These are phyloP conservation scores for Jacaranda mimosifolia DNA, from an alignment of 257 asterid genomes.

Conservation along the genomic window DNA sequence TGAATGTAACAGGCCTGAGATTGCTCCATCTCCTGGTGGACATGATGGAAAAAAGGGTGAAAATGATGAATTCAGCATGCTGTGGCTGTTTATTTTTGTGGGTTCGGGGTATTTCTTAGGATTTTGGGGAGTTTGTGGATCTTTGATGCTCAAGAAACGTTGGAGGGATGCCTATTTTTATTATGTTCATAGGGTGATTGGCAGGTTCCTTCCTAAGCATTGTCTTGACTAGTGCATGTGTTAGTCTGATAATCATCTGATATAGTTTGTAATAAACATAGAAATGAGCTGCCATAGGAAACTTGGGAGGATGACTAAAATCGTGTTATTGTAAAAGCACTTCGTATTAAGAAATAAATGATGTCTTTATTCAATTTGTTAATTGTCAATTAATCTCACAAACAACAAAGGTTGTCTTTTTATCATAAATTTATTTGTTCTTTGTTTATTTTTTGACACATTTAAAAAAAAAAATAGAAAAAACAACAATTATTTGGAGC, in stretches of 20 bases:
- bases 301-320: too few relatives aligned
- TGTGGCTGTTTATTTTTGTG: slow-evolving; percentile 34
- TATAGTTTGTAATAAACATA: not conserved
- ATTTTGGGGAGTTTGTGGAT: slow-evolving; percentile 47
- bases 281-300: too few relatives aligned
- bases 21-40: slow-evolving; percentile 27
- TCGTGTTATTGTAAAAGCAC: not conserved
- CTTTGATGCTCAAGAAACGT: slow-evolving; percentile 38
- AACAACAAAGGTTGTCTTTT: too few relatives aligned
- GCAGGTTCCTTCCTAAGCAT: not conserved
- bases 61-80: slow-evolving; percentile 33
- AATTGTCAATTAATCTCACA: too few relatives aligned
- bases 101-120: slow-evolving; percentile 41
- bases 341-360: not conserved
- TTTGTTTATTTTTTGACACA: too few relatives aligned
- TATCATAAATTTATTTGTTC: too few relatives aligned
- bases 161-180: slow-evolving; percentile 45
- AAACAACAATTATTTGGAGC: too few relatives aligned
- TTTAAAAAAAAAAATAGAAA: too few relatives aligned
- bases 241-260: not conserved
- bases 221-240: not conserved
- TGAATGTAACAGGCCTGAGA: slow-evolving; percentile 20
- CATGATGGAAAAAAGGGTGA: slow-evolving; percentile 2
- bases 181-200: not conserved
- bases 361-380: not conserved